Conservation (phyloP, 2,329 filamentous ascomycete genomes). For the Orbilia javanica region DNA sequence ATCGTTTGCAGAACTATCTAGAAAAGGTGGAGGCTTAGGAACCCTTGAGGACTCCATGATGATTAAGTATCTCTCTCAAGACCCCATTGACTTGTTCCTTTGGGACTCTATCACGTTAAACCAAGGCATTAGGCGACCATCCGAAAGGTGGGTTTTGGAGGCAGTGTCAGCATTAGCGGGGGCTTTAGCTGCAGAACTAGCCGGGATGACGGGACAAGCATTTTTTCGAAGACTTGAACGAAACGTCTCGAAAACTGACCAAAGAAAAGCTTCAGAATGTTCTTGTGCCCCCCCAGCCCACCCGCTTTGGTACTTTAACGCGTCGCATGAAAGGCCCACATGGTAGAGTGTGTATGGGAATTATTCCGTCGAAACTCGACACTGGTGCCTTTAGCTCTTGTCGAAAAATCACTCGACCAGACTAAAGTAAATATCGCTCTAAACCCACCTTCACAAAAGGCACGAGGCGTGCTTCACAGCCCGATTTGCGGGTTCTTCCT, state of each 20-base stretch:
- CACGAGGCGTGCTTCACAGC: conserved; percentile 47
- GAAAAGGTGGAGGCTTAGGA: conserved; percentile 38
- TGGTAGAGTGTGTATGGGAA: not conserved
- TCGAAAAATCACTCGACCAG: conserved; percentile 44
- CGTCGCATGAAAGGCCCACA: not conserved
- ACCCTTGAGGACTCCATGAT: conserved; percentile 9
- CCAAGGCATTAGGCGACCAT: conserved; percentile 56
- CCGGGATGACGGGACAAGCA: conserved; percentile 35
- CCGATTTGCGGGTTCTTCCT: conserved; percentile 25
- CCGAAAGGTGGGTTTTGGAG: conserved; percentile 42
- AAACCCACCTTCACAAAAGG: not conserved
- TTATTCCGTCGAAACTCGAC: conserved; percentile 15
- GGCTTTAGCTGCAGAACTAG: conserved; percentile 31
- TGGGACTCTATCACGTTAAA: not conserved
- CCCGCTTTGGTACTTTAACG: not conserved
- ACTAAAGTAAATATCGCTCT: too few relatives aligned
- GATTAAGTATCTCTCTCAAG: conserved; percentile 18
- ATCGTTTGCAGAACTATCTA: conserved; percentile 1
- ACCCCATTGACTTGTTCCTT: not conserved
- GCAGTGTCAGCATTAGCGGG: conserved; percentile 48
- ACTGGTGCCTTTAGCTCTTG: not conserved
- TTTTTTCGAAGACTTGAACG: conserved; percentile 18
- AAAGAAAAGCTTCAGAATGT: conserved; percentile 20
- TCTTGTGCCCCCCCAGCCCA: not conserved
- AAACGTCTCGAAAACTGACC: conserved; percentile 31